phyloP scores from a whole-genome alignment of 345 rosid species.

The Eucalyptus rudis region DNA sequence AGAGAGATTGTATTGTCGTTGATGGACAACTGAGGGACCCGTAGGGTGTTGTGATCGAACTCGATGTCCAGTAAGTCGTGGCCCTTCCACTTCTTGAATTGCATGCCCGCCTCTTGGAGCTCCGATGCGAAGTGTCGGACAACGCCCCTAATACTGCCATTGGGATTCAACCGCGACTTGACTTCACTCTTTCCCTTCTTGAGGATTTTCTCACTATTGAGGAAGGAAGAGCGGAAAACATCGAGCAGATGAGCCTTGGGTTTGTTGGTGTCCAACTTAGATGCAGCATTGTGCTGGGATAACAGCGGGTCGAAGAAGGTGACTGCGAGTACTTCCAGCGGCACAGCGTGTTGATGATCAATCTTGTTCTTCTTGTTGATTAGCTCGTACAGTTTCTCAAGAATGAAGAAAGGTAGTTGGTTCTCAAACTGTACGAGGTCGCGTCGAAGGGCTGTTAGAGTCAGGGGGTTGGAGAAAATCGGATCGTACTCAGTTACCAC shows the following conservation, averaged over 20 bases:
- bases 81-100: neutral
- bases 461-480: neutral
- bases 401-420: slow-evolving; percentile 1
- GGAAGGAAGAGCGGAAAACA: neutral
- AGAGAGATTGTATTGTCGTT: neutral
- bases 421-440: neutral
- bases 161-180: neutral
- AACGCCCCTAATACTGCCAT: neutral
- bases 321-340: neutral
- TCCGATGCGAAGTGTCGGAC: neutral
- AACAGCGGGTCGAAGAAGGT: neutral
- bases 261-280: neutral
- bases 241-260: slow-evolving; percentile 1
- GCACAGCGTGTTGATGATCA: neutral
- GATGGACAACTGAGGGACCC: neutral
- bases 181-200: neutral
- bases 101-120: neutral
- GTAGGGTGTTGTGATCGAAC: neutral
- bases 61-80: neutral
- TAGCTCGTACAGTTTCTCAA: neutral
- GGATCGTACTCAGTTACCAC: neutral
- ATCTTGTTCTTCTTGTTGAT: neutral
- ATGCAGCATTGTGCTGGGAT: neutral
- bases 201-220: neutral
- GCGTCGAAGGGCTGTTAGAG: neutral